phyloP scores from a whole-genome alignment of 768 basidiomycete species.

The Chalciporus pseudorubinellus region DNA sequence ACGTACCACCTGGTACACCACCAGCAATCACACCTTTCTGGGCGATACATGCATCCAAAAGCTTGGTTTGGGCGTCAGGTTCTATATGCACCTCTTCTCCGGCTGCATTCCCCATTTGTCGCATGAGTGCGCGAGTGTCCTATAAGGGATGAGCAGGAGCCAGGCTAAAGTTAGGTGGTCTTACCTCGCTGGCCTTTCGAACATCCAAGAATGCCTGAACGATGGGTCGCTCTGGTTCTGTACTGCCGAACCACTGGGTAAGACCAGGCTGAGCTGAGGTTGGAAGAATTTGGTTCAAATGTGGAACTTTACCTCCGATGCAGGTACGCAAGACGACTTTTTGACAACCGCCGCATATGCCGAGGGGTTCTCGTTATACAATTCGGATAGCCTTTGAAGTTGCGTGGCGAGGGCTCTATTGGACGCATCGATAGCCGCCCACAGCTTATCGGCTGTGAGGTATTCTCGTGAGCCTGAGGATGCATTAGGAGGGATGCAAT shows the following conservation, averaged over 20 bases:
- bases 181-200: constrained; percentile 57
- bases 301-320: constrained; percentile 46
- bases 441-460: constrained; percentile 55
- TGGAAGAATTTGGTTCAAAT: not conserved
- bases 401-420: constrained; percentile 59
- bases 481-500: not conserved
- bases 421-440: constrained; percentile 59
- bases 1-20: constrained; percentile 92
- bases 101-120: constrained; percentile 73
- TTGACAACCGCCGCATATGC: constrained; percentile 58
- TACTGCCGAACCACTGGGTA: constrained; percentile 45
- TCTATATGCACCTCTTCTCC: constrained; percentile 77
- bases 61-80: constrained; percentile 78
- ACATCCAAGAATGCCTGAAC: constrained; percentile 57
- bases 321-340: constrained; percentile 57
- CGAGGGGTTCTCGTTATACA: constrained; percentile 46
- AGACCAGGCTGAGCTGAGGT: not conserved
- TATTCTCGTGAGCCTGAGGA: constrained; percentile 6
- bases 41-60: constrained; percentile 74
- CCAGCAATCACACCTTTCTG: constrained; percentile 88
- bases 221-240: constrained; percentile 29
- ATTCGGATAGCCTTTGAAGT: constrained; percentile 48
- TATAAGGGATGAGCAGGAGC: constrained; percentile 29
- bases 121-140: constrained; percentile 79
- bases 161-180: not conserved